Base-by-base conservation (phyloP, 2,329 filamentous ascomycete genomes). In the Aplosporella prunicola region DNA sequence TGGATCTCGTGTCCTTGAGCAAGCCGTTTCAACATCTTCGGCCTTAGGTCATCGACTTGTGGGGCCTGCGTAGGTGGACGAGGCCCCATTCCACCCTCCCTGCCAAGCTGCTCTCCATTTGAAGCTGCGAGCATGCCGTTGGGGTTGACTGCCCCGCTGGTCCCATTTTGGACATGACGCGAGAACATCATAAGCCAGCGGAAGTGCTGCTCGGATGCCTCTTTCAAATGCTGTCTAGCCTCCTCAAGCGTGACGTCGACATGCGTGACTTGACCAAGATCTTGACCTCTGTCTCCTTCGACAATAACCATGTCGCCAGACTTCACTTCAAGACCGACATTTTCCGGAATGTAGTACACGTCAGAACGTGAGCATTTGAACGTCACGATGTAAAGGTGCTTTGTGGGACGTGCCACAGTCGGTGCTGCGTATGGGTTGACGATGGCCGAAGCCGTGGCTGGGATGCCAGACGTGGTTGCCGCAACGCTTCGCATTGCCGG, bases 181-280 rank as follows among this genome's bases (percentile, higher is more conserved):
- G 87, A 94, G 60, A 95, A 98, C 83, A 96, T 91, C 82, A 96
- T 94, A 36, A 98, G 72, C 85, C 89, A 96, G 53, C 87, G 88
- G 64, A 94, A 95, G 58, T 98, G 91, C 56, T 96, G 87, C 56
- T 95, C 86, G 2, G 83, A 83, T 47, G 89, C 93, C 49, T 91
- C 80, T 50, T 93, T 85, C 58, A 95, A 94, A 47, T 87, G 66
- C 32, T 91, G 82, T 52, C 91, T 88, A 7, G 91, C 91, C 35
- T 81, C 76, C 47, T 87, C 80, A 72, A 87, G 87, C 44, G 86
- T 83, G 25, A 96, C 78, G 50, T 93, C 88, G 45, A 87, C 83
- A 48, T 83, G 78, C 35, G 85, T 82, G 18, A 98, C 89, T 17
- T 89, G 94, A 29, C 91, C 93, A 23, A 98, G 73, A 55, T 98